phyloP scores from a whole-genome alignment of 768 basidiomycete genomes.

The Pleurotus sapidus region DNA sequence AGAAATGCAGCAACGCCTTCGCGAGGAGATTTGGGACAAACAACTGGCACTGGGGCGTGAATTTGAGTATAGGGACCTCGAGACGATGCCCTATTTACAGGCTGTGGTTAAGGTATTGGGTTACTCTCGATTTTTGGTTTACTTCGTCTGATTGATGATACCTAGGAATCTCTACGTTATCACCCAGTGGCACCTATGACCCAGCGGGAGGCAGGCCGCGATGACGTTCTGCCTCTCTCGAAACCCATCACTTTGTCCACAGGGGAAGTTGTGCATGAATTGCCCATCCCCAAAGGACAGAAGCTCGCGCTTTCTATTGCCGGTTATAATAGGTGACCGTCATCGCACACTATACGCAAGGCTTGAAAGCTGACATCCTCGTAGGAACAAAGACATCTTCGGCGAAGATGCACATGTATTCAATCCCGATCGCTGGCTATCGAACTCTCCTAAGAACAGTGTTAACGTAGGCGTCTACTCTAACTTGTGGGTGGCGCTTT shows the following conservation, averaged over 20 bases:
- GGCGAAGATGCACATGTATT: slow-evolving; percentile 55
- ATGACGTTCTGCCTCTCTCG: slow-evolving; percentile 31
- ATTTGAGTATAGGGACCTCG: slow-evolving; percentile 26
- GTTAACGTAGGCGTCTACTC: slow-evolving; percentile 42
- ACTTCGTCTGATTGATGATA: no score
- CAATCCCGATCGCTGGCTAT: slow-evolving; percentile 58
- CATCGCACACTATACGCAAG: no score
- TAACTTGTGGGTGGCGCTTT: slow-evolving; percentile 28
- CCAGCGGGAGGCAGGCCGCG: slow-evolving; percentile 20
- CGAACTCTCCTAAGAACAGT: slow-evolving; percentile 30
- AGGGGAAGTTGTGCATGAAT: slow-evolving; percentile 16
- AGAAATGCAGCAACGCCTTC: slow-evolving; percentile 12
- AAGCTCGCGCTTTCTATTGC: slow-evolving; percentile 12
- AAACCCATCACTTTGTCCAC: slow-evolving; percentile 21
- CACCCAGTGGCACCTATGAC: slow-evolving; percentile 27
- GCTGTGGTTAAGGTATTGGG: slow-evolving; percentile 27
- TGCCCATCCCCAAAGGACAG: slow-evolving; percentile 19
- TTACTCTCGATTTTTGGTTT: no score
- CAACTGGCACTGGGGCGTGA: slow-evolving; percentile 6
- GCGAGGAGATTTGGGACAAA: slow-evolving; percentile 12
- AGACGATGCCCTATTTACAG: slow-evolving; percentile 25
- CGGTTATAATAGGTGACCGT: slow-evolving; percentile 28
- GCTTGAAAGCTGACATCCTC: no score
- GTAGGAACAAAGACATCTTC: slow-evolving; percentile 47
- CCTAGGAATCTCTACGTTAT: slow-evolving; percentile 27